Conservation (phyloP, 2,329 filamentous ascomycete genomes). For the Colletotrichum sp. region DNA sequence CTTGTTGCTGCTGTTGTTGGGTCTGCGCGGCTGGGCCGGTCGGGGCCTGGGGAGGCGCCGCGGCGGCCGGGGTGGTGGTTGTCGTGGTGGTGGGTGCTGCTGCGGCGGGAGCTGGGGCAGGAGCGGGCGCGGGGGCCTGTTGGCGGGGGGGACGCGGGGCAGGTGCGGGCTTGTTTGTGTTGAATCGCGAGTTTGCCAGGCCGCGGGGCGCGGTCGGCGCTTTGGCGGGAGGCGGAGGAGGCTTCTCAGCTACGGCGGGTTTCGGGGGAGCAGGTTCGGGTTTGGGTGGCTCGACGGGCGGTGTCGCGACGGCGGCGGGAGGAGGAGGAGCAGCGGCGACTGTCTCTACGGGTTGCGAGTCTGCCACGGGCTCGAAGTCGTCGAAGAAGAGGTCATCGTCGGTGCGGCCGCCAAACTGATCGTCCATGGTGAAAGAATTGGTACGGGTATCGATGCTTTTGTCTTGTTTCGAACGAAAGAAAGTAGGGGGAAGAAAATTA, state of each 20-base stretch:
- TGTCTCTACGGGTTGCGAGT: not conserved
- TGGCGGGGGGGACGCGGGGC: slow-evolving; percentile 15
- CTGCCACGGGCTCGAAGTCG: slow-evolving; percentile 57
- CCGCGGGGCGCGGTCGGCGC: slow-evolving; percentile 6
- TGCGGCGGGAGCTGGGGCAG: not conserved
- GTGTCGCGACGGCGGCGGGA: slow-evolving; percentile 2
- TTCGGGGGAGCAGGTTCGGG: not conserved
- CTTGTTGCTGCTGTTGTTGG: not conserved
- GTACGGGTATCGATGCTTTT: not conserved
- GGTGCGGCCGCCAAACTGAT: slow-evolving; percentile 65
- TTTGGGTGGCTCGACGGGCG: not conserved
- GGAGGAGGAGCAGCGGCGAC: not conserved
- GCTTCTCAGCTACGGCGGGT: not conserved
- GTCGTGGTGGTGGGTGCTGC: not conserved
- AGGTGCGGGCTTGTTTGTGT: slow-evolving; percentile 6
- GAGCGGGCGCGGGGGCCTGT: not conserved
- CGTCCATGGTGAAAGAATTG: slow-evolving; percentile 51
- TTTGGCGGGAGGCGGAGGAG: not conserved
- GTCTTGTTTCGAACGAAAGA: not conserved
- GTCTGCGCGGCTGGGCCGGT: not conserved
- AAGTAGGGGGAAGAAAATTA: not conserved
- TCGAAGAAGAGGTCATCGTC: slow-evolving; percentile 69
- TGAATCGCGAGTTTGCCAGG: slow-evolving; percentile 12
- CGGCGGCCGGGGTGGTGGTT: not conserved
- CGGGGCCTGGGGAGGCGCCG: not conserved